These are phyloP conservation scores for Pichia inconspicua DNA, from an alignment of 1,139 yeast species.

Conservation along the genomic window DNA sequence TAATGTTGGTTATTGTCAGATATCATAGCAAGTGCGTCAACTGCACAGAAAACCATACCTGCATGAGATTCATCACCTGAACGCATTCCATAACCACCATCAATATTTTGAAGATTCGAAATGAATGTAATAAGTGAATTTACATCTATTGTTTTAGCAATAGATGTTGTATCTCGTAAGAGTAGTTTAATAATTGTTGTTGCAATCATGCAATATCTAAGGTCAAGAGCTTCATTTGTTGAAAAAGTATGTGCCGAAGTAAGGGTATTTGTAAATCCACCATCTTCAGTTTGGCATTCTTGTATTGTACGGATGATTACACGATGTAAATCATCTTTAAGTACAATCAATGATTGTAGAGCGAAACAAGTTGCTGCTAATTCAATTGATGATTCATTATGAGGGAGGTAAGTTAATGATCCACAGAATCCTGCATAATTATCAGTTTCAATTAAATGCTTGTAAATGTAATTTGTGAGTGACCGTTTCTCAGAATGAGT, in stretches of 20 bases:
- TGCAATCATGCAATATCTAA: constrained; percentile 73
- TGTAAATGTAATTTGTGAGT: constrained; percentile 42
- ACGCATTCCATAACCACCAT: constrained; percentile 61
- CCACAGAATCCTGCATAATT: constrained; percentile 46
- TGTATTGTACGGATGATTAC: constrained; percentile 45
- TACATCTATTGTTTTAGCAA: constrained; percentile 35
- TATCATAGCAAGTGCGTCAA: constrained; percentile 52
- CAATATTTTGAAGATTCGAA: constrained; percentile 36
- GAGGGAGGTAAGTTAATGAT: constrained; percentile 30
- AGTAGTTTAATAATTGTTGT: constrained; percentile 51
- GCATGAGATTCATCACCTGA: constrained; percentile 68
- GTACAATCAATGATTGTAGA: constrained; percentile 40
- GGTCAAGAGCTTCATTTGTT: constrained; percentile 52
- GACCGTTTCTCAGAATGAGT: constrained; percentile 20
- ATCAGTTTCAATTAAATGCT: constrained; percentile 35
- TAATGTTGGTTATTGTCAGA: constrained; percentile 16
- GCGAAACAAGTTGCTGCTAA: constrained; percentile 67
- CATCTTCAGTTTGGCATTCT: constrained; percentile 48
- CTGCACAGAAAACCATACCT: constrained; percentile 82
- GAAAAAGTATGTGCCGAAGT: constrained; percentile 24
- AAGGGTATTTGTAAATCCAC: constrained; percentile 49
- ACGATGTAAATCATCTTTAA: constrained; percentile 35
- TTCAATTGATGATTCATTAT: constrained; percentile 47
- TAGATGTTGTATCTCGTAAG: constrained; percentile 27
- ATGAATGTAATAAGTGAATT: constrained; percentile 37